Base-by-base conservation (phyloP, 192 early-diverging fungal species). In the Rhizophagus sp. region DNA sequence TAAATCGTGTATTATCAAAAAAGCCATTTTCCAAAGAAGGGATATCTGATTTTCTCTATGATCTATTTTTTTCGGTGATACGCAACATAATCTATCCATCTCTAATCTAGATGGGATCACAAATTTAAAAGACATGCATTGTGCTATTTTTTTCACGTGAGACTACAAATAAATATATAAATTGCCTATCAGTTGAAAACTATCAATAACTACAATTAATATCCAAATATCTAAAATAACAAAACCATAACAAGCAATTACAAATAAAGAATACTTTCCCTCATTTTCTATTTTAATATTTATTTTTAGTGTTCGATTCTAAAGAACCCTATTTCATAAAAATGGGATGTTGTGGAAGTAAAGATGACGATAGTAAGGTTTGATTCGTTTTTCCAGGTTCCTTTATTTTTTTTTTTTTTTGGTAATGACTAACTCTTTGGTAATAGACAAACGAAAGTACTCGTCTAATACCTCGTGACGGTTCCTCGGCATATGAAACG, bases 291-390 rank as follows among this genome's bases (percentile, higher is more conserved):
- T 41, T 47, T 47, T 47, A 47, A 47, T 47, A 47, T 47, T 47
- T 22, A 57, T 57, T 57, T 17, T 57, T 57, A 57, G 15, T 57
- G 17, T 19, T 52, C 11, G 17, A 50, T 19, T 52, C 17, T 52
- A 17, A 57, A 57, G 6, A 19, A 57, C 17, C 17, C 17, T 22
- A 57, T n/a, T 57, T 57, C 12, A 6, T 22, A 47, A 25, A 41
- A 72, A 72, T 72, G 70, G 76, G 76, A 33, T 78, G 76, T 78
- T 78, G 76, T 34, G 52, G 62, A 41, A 78, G 76, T 27, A 78
- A 78, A 67, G 63, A 65, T 4, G 34, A 65, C 4, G 34, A 63
- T 67, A 62, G 64, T 78, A 39, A 78, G 64, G 76, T 78, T 30
- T 62, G 34, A 49, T 27, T 13, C 10, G 33, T 33, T 25, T 27